Conservation (phyloP, 169 alveolate genomes). For the Pseudocohnilembus persalinus region DNA sequence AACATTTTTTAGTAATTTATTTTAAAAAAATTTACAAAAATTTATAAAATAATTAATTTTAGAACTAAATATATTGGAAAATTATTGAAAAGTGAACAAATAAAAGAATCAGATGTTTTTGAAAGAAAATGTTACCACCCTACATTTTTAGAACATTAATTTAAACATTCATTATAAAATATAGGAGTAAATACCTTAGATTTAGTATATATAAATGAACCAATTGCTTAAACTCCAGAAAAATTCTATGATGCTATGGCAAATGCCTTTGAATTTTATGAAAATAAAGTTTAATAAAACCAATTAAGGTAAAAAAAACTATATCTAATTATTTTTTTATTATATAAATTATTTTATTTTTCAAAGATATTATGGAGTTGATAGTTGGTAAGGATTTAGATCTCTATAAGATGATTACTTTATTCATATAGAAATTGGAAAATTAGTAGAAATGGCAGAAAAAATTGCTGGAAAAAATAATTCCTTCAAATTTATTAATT, state of each 20-base stretch:
- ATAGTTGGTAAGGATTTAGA: constrained; percentile 69
- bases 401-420: constrained; percentile 53
- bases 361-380: constrained; percentile 57
- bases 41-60: no score
- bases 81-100: neutral
- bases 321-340: no score
- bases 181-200: neutral
- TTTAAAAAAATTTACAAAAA: neutral
- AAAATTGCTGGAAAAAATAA: constrained; percentile 62
- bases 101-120: neutral
- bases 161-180: no score
- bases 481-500: constrained; percentile 50
- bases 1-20: no score
- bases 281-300: neutral
- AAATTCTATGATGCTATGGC: neutral
- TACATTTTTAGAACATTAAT: neutral
- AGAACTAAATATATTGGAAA: neutral
- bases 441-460: constrained; percentile 53
- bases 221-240: neutral
- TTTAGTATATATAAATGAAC: neutral
- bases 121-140: neutral
- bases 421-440: constrained; percentile 46
- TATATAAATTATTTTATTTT: no score
- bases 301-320: neutral
- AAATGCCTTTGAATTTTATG: neutral